Percentiles rank a stretch among this genome's conserved stretches.
Conservation (phyloP, 106 monocot species). For the Alisma plantagoaquatica region DNA sequence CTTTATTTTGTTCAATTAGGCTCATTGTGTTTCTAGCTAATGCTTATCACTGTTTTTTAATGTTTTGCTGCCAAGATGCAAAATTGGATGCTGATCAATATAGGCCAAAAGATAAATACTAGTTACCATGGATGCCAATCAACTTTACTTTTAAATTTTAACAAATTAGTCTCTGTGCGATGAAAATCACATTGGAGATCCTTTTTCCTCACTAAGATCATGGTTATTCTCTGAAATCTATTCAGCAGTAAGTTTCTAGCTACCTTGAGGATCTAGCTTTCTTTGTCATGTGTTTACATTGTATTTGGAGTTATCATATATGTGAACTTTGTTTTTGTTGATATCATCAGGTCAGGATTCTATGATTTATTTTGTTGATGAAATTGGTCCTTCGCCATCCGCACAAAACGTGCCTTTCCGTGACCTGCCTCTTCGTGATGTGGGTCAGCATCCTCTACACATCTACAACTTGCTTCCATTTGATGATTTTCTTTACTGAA, state of each 20-base stretch:
- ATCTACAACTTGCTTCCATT: slow-evolving; percentile 12
- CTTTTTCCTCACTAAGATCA: slow-evolving; percentile 5
- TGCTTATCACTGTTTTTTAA: too few species aligned
- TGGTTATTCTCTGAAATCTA: neutral
- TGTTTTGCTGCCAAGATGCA: too few species aligned
- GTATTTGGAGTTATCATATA: neutral
- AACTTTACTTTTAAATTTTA: too few species aligned
- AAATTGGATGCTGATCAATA: too few species aligned
- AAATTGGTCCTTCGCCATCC: slow-evolving; percentile 57
- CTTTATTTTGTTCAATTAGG: too few species aligned
- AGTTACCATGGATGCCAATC: too few species aligned
- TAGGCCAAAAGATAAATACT: too few species aligned
- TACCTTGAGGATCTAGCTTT: too few species aligned
- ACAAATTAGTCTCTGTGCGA: too few species aligned
- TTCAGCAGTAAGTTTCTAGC: too few species aligned
- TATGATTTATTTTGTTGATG: slow-evolving; percentile 82
- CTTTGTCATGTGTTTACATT: neutral
- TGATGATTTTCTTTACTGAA: neutral
- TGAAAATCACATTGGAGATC: too few species aligned
- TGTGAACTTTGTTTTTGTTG: slow-evolving; percentile 1
- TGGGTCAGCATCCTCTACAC: slow-evolving; percentile 81
- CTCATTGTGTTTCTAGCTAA: too few species aligned
- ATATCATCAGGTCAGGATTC: slow-evolving; percentile 65
- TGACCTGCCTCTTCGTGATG: slow-evolving; percentile 93
- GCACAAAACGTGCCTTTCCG: slow-evolving; percentile 77